A percentile compares a stretch with the other conserved stretches of the same genome.
Evolutionary conservation across 2,329 filamentous ascomycete species (phyloP).

Genomic region (Botryosphaeria dothidea): DNA sequence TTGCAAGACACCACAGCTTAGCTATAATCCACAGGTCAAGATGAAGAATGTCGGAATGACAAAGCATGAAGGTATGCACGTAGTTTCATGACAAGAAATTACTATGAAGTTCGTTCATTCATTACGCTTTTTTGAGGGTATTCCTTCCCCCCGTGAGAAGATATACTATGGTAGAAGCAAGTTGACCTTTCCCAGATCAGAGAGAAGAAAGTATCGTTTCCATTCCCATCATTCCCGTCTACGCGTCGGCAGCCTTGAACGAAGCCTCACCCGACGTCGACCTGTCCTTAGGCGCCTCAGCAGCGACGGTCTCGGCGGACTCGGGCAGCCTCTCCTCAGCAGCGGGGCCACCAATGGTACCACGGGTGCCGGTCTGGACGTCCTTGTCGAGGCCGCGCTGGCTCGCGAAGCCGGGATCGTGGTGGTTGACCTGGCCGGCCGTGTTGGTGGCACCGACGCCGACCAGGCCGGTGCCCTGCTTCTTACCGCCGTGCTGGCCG

Average conservation of each 20-base stretch:
- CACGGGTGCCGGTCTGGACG: conserved; percentile 32
- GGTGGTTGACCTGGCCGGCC: conserved; percentile 28
- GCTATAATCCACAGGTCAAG: no score
- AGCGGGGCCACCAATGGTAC: conserved; percentile 30
- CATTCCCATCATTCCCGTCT: not conserved
- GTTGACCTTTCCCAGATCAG: not conserved
- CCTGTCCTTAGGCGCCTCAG: conserved; percentile 23
- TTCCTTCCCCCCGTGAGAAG: not conserved
- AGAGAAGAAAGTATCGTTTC: not conserved
- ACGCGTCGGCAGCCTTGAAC: not conserved
- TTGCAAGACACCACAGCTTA: no score
- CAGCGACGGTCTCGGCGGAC: conserved; percentile 28
- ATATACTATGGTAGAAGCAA: not conserved
- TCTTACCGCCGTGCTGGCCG: conserved; percentile 44
- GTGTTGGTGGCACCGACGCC: conserved; percentile 41
- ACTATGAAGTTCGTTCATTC: not conserved
- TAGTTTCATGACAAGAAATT: no score
- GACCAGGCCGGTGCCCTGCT: conserved; percentile 44
- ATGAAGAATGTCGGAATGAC: no score
- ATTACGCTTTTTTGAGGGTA: not conserved
- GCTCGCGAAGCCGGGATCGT: conserved; percentile 34
- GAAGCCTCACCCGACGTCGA: not conserved
- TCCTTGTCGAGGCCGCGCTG: conserved; percentile 42
- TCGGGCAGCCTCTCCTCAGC: conserved; percentile 40
- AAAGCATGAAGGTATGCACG: no score